Evolutionary conservation across 1,284 basidiomycete genomes (phyloP), one percentile per base, ranked within the genome.

Genomic region (Ceratorhiza oryzae-sativae): DNA sequence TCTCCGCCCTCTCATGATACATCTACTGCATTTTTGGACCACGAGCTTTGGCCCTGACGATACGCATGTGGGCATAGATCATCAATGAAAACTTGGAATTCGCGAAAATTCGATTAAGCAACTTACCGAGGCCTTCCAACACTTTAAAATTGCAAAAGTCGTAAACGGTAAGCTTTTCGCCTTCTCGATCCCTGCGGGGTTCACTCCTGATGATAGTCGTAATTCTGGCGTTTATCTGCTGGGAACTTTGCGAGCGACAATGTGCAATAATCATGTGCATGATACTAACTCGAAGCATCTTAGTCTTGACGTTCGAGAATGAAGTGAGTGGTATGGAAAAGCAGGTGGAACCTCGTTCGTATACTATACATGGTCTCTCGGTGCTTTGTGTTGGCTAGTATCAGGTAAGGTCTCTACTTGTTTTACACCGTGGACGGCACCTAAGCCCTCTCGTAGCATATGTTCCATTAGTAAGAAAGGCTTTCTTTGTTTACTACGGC

Each of bases 311-410:
- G 42, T 18, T 45, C 9, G 9, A 45, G 18, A 3, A 45, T 45
- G 42, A 45, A 18, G 42, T 45, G 53, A 55, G 27, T 55, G 34
- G 34, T 55, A 4, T 55, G 53, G 53, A 55, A 55, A 23, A 55
- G 53, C 20, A 30, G 53, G 20, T 55, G 53, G 53, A 55, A 55
- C 27, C 13, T 32, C 3, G 32, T 55, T 18, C 53, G 53, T 34
- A 30, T 55, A 5, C 34, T 55, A 34, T 55, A 55, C 30, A 55
- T 55, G 53, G 27, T 55, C 8, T 10, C 53, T 18, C 53, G 53
- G 5, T 55, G 34, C 27, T 55, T 55, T 30, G 32, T 27, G 13
- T 30, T 32, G 13, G 53, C 32, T 20, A 32, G 5, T 30, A 8
- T 55, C 10, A 32, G 3, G 53, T 55, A 30, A 55, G 53, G 34